Evolutionary conservation across 352 stramenopile species (phyloP).

Genomic region (Lagenidium giganteum): DNA sequence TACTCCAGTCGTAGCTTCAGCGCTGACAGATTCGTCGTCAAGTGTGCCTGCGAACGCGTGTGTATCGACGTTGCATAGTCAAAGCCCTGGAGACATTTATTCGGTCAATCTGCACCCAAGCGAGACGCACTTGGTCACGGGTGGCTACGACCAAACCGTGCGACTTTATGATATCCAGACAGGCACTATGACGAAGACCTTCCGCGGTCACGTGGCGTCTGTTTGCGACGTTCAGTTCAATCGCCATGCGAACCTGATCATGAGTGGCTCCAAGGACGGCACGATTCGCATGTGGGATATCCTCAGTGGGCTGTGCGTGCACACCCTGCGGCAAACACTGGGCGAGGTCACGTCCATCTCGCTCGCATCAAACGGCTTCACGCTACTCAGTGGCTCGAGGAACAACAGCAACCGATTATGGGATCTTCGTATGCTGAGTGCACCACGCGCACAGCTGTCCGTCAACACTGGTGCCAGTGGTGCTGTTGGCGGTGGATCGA

Average conservation of each 20-base stretch:
- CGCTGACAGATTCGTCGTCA: too few relatives aligned
- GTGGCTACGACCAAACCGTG: constrained; percentile 85
- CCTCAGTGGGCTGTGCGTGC: constrained; percentile 80
- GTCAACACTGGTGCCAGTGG: constrained; percentile 13
- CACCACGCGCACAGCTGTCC: constrained; percentile 52
- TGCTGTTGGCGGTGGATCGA: not conserved
- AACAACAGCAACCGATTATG: constrained; percentile 89
- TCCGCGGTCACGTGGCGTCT: constrained; percentile 71
- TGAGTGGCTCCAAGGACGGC: constrained; percentile 83
- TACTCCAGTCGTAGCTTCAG: too few relatives aligned
- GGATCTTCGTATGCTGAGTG: constrained; percentile 84
- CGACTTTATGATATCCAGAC: constrained; percentile 82
- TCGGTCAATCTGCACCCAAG: constrained; percentile 81
- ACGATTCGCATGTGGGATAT: constrained; percentile 87
- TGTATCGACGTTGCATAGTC: constrained; percentile 43
- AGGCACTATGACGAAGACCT: constrained; percentile 65
- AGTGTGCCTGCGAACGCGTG: constrained; percentile 40
- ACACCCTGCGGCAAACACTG: constrained; percentile 79
- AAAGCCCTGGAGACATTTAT: constrained; percentile 72
- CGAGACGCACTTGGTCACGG: constrained; percentile 83
- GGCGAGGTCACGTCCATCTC: constrained; percentile 84
- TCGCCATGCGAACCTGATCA: constrained; percentile 79
- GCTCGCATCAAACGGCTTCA: constrained; percentile 78
- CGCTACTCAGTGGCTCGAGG: constrained; percentile 71
- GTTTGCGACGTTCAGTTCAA: constrained; percentile 88